phyloP scores from a whole-genome alignment of 768 basidiomycete genomes.

The Boletus coccyginus region DNA sequence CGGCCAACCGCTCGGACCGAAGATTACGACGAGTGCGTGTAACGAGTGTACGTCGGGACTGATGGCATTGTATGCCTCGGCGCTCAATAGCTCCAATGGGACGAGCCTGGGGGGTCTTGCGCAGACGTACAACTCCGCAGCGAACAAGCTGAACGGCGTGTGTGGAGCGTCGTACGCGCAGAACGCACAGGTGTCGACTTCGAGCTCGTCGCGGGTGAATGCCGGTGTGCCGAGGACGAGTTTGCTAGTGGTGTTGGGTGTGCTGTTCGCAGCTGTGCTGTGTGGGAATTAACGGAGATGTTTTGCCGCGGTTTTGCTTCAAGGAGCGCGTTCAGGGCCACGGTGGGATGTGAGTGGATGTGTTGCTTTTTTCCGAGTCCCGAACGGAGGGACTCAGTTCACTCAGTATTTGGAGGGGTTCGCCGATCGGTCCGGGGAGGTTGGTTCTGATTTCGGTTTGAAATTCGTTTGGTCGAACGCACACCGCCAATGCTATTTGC shows the following conservation, averaged over 20 bases:
- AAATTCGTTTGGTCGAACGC: neutral
- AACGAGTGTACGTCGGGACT: conserved; percentile 60
- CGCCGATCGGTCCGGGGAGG: neutral
- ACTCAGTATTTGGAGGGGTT: neutral
- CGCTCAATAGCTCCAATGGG: conserved; percentile 37
- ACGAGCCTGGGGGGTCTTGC: conserved; percentile 37
- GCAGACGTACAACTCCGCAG: conserved; percentile 49
- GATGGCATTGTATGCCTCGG: conserved; percentile 51
- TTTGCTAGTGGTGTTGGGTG: conserved; percentile 7
- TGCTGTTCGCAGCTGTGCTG: conserved; percentile 9
- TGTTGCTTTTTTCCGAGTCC: neutral
- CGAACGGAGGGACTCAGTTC: neutral
- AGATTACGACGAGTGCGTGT: conserved; percentile 50
- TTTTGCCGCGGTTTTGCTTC: neutral
- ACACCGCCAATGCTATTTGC: neutral
- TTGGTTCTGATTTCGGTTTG: neutral
- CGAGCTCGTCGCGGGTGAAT: conserved; percentile 7
- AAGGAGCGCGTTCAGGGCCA: neutral
- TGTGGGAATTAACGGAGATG: conserved; percentile 10
- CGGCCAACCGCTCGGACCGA: conserved; percentile 50
- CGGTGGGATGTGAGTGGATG: neutral
- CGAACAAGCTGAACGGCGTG: conserved; percentile 39
- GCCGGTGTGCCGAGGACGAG: conserved; percentile 1
- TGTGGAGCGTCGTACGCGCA: conserved; percentile 54
- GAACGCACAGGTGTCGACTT: conserved; percentile 10